A percentile compares a stretch with the other conserved stretches of the same genome.
phyloP scores from a whole-genome alignment of 2,329 filamentous ascomycete genomes.

The Didymellaceae sp. region DNA sequence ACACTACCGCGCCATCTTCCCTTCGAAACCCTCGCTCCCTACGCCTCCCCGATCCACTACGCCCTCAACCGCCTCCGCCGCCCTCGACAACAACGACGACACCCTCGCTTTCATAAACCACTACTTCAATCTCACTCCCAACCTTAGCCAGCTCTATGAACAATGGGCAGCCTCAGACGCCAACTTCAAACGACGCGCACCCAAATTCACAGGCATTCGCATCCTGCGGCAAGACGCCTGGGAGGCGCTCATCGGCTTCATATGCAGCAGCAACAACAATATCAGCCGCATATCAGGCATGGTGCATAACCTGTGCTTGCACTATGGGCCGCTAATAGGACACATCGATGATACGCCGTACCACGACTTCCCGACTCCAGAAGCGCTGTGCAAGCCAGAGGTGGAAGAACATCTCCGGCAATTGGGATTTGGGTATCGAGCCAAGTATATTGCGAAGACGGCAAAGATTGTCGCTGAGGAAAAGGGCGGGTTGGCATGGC shows the following conservation, averaged over 20 bases:
- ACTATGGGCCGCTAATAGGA: slow-evolving; percentile 82
- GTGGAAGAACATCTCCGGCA: slow-evolving; percentile 82
- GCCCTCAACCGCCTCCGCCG: slow-evolving; percentile 34
- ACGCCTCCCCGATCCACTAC: slow-evolving; percentile 19
- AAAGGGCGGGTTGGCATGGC: slow-evolving; percentile 69
- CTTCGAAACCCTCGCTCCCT: slow-evolving; percentile 49
- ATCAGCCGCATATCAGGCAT: slow-evolving; percentile 95
- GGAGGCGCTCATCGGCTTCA: slow-evolving; percentile 93
- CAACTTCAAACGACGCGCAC: slow-evolving; percentile 88
- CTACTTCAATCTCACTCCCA: slow-evolving; percentile 86
- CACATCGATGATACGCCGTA: slow-evolving; percentile 73
- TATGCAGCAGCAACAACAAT: slow-evolving; percentile 99
- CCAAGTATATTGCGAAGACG: slow-evolving; percentile 89
- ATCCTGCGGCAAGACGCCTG: slow-evolving; percentile 95
- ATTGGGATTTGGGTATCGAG: slow-evolving; percentile 92
- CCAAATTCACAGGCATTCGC: slow-evolving; percentile 86
- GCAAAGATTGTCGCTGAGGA: slow-evolving; percentile 76
- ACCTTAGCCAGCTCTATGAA: slow-evolving; percentile 77
- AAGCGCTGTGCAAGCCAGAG: slow-evolving; percentile 71
- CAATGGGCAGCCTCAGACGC: slow-evolving; percentile 86
- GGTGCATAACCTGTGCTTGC: slow-evolving; percentile 87
- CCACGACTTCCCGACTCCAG: slow-evolving; percentile 84
- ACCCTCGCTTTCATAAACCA: slow-evolving; percentile 77
- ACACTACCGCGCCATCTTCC: slow-evolving; percentile 76
- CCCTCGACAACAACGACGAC: slow-evolving; percentile 72